Percentiles rank a stretch among this genome's conserved stretches.
phyloP scores from a whole-genome alignment of 345 rosid genomes.

The Salix brachista region DNA sequence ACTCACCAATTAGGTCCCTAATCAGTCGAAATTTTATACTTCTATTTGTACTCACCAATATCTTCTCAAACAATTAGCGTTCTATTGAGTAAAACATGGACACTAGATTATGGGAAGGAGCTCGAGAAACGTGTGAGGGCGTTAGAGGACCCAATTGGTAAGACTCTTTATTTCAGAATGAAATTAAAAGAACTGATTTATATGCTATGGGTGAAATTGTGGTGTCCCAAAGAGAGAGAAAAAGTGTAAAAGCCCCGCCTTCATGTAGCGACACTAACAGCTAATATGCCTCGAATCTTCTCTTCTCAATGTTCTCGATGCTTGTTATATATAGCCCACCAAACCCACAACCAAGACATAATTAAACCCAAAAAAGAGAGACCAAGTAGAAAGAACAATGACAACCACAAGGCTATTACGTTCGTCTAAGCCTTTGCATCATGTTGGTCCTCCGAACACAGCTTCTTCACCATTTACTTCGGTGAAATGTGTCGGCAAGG shows the following conservation, averaged over 20 bases:
- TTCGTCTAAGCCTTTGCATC: constrained; percentile 13
- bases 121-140: too few species aligned
- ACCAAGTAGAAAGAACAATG: constrained; percentile 15
- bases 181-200: too few species aligned
- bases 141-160: too few species aligned
- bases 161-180: too few species aligned
- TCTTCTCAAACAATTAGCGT: too few species aligned
- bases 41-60: too few species aligned
- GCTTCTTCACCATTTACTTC: constrained; percentile 10
- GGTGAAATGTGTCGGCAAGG: constrained; percentile 21
- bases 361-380: background rate
- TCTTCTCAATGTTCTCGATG: constrained; percentile 1
- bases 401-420: constrained; percentile 38
- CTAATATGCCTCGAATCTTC: constrained; percentile 56
- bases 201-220: too few species aligned
- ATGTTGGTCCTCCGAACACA: constrained; percentile 9
- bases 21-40: too few species aligned
- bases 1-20: too few species aligned
- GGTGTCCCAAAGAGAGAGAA: too few species aligned
- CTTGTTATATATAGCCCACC: background rate
- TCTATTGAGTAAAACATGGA: too few species aligned
- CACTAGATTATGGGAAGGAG: too few species aligned
- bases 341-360: background rate
- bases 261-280: constrained; percentile 15
- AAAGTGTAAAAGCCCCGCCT: background rate